phyloP scores from a whole-genome alignment of 148 eudicot species.

The Camellia granthamiana region DNA sequence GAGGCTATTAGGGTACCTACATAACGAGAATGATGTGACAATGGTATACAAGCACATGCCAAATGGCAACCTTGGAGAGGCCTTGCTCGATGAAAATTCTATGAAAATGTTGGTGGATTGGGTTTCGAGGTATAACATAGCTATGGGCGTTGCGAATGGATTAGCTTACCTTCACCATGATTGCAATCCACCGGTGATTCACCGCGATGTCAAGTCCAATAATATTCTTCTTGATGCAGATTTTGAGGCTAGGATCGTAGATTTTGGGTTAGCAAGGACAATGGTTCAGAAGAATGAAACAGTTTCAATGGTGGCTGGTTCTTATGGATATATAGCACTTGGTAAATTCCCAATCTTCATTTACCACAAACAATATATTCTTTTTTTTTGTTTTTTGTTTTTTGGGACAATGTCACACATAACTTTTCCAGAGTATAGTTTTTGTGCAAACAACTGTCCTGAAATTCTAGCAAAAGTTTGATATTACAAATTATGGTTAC shows the following conservation, averaged over 20 bases:
- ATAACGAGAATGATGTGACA: constrained; percentile 69
- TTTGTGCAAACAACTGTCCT: no score
- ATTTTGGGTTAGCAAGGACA: constrained; percentile 83
- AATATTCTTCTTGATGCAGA: constrained; percentile 79
- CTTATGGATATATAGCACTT: constrained; percentile 94
- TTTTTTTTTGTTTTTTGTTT: no score
- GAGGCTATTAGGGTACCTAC: constrained; percentile 64
- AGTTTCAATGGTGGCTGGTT: constrained; percentile 86
- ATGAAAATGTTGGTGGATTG: constrained; percentile 77
- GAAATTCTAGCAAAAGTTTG: not conserved
- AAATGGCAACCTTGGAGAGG: constrained; percentile 84
- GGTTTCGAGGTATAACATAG: constrained; percentile 81
- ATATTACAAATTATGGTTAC: constrained; percentile 78
- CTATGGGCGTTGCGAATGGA: constrained; percentile 91
- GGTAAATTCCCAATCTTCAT: constrained; percentile 38
- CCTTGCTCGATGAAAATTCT: constrained; percentile 55
- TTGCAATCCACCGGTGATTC: constrained; percentile 81
- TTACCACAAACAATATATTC: not conserved
- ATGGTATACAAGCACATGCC: constrained; percentile 88
- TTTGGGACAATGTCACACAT: no score
- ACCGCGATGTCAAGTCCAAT: constrained; percentile 83
- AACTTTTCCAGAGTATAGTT: no score
- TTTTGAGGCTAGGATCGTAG: constrained; percentile 81
- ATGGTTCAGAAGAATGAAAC: constrained; percentile 74
- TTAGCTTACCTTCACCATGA: constrained; percentile 90